Base-by-base conservation (phyloP, 805 yeast genomes). In the Jamesozyma lodderae region DNA sequence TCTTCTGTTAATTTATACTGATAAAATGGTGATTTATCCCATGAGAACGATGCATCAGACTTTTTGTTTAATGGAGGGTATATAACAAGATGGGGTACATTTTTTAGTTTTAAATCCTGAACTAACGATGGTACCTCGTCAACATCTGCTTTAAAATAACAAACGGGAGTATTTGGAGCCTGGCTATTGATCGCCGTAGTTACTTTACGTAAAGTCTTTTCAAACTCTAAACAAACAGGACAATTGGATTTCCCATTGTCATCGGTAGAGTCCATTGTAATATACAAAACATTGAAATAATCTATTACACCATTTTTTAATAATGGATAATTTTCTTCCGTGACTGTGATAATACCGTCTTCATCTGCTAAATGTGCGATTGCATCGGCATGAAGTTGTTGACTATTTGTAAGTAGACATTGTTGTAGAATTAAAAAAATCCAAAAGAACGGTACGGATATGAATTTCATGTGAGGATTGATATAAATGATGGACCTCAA, bases 81-180 rank as follows among this genome's bases (percentile, higher is more conserved):
- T 2, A 81, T 62, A 76, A 86, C 75, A n/a, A 79, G 46, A 42
- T 75, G 78, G 1, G 94, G 92, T 3, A 79, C 74, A 2, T 73
- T 62, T 3, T 58, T 58, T 40, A 81, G 50, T 3, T 61, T 55
- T 37, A 78, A 47, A 8, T 60, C 55, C 19, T 60, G 52, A 42
- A 73, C 70, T 18, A 70, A 49, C 3, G 55, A 49, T 9, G 59
- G 42, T 46, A 77, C 77, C 2, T 62, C 53, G 2, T 52, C 45
- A 36, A 75, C 69, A 42, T 81, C 88, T 10, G 73, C 70, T 30
- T 64, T 59, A 26, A 67, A 62, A 52, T 79, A 70, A 50, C 67
- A 65, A 11, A 75, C 57, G 23, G 62, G 55, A 42, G 48, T 52
- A 4, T 57, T 54, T 1, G 71, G 66, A 43, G 72, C 64, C 42